Percentiles rank a stretch among this genome's conserved stretches.
Conservation (phyloP, 306 rosid species). For the Ceratonia siliqua region DNA sequence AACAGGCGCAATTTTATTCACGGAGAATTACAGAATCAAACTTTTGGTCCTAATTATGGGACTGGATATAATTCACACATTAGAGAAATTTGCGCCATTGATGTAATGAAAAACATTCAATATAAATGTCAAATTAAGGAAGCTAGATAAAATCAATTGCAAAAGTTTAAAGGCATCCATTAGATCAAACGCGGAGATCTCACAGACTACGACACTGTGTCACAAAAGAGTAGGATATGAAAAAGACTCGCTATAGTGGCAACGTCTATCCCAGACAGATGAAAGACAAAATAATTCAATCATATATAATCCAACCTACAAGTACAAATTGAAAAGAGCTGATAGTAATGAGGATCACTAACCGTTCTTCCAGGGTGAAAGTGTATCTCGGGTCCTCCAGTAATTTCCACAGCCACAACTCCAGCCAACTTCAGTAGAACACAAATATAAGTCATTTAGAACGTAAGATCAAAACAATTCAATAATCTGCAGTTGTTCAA, state of each 20-base stretch:
- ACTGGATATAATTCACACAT: not conserved
- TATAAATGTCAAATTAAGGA: not conserved
- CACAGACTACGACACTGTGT: not conserved
- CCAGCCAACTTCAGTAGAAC: constrained; percentile 55
- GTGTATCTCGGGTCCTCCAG: constrained; percentile 69
- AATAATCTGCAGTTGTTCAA: not conserved
- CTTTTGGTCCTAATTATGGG: not conserved
- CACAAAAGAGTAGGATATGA: not conserved
- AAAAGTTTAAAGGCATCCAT: not conserved
- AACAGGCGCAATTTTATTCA: not conserved
- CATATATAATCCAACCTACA: not conserved
- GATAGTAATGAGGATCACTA: not conserved
- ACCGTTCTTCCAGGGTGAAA: constrained; percentile 68
- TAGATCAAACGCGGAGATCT: not conserved
- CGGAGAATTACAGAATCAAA: not conserved
- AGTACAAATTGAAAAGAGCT: not conserved
- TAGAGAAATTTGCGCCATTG: not conserved
- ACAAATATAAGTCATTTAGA: not conserved
- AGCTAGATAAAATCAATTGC: not conserved
- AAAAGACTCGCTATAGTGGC: not conserved
- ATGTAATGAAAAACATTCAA: not conserved
- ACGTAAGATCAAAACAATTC: not conserved
- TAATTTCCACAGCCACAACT: constrained; percentile 61
- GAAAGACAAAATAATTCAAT: not conserved
- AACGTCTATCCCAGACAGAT: not conserved